phyloP scores from a whole-genome alignment of 306 rosid species.

The Astragalus glycyphyllos region DNA sequence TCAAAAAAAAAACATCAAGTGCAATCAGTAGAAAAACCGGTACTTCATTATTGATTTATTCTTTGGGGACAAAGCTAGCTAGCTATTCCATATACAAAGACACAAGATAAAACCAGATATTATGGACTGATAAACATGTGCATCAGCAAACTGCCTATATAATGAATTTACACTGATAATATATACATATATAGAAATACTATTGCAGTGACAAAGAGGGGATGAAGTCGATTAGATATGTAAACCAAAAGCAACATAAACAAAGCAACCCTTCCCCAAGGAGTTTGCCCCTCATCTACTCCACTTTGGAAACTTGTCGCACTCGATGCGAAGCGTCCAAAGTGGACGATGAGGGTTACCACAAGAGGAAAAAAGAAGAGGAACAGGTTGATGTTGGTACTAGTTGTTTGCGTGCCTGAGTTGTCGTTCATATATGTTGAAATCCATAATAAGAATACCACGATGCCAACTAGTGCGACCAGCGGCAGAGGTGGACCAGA shows the following conservation, averaged over 20 bases:
- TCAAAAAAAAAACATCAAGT: background rate
- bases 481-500: slow-evolving; percentile 59
- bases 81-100: background rate
- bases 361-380: slow-evolving; percentile 41
- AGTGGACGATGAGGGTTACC: slow-evolving; percentile 23
- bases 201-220: slow-evolving; percentile 34
- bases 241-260: slow-evolving; percentile 37
- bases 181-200: slow-evolving; percentile 29
- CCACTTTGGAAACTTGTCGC: background rate
- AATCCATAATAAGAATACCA: slow-evolving; percentile 37
- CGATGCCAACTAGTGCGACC: slow-evolving; percentile 57
- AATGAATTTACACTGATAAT: background rate
- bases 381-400: slow-evolving; percentile 28
- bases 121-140: too few species aligned
- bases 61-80: background rate
- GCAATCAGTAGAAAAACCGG: background rate
- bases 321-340: slow-evolving; percentile 12
- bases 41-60: slow-evolving; percentile 1
- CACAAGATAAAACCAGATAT: too few species aligned
- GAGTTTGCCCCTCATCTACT: slow-evolving; percentile 14
- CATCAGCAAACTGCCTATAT: too few species aligned
- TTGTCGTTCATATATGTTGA: slow-evolving; percentile 35
- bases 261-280: slow-evolving; percentile 28
- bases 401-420: slow-evolving; percentile 31
- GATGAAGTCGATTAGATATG: slow-evolving; percentile 37